A percentile compares a stretch with the other conserved stretches of the same genome.
Conservation (phyloP, 2,329 filamentous ascomycete species). For the Colletotrichum siamense region DNA sequence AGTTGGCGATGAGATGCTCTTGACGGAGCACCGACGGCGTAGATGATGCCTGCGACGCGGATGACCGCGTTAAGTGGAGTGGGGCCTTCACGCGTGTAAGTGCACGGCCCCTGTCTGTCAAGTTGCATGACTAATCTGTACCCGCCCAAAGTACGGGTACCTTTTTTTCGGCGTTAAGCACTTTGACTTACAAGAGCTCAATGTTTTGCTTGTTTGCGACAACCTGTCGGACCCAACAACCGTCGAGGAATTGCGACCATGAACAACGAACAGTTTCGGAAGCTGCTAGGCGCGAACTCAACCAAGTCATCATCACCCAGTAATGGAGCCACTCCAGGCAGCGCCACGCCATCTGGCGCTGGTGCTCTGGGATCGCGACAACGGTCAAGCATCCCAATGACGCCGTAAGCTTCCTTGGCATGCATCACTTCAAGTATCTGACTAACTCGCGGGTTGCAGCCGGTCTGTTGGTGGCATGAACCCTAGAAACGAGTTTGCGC, state of each 20-base stretch:
- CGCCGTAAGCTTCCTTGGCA: slow-evolving; percentile 66
- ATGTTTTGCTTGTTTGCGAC: not conserved
- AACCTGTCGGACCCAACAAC: not conserved
- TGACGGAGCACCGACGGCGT: not conserved
- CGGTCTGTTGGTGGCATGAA: slow-evolving; percentile 65
- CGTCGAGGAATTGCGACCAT: slow-evolving; percentile 51
- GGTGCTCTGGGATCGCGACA: slow-evolving; percentile 75
- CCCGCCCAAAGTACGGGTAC: not conserved
- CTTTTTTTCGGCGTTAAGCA: not conserved
- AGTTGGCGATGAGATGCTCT: not conserved
- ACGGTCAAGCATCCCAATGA: slow-evolving; percentile 89
- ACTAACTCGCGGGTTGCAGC: slow-evolving; percentile 45
- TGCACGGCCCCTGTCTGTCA: slow-evolving; percentile 42
- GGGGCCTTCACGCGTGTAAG: slow-evolving; percentile 28
- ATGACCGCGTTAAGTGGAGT: slow-evolving; percentile 43
- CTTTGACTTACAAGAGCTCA: not conserved
- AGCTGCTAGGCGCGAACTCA: slow-evolving; percentile 66
- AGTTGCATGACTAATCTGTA: not conserved
- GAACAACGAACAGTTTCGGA: slow-evolving; percentile 96
- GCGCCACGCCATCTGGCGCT: slow-evolving; percentile 30
- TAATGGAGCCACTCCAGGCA: slow-evolving; percentile 50
- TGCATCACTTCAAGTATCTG: no score
- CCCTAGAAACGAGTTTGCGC: slow-evolving; percentile 74
- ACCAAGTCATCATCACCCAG: slow-evolving; percentile 43
- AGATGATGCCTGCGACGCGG: slow-evolving; percentile 15